Evolutionary conservation across 345 rosid species (phyloP).

Genomic region (Reutealis trisperma): DNA sequence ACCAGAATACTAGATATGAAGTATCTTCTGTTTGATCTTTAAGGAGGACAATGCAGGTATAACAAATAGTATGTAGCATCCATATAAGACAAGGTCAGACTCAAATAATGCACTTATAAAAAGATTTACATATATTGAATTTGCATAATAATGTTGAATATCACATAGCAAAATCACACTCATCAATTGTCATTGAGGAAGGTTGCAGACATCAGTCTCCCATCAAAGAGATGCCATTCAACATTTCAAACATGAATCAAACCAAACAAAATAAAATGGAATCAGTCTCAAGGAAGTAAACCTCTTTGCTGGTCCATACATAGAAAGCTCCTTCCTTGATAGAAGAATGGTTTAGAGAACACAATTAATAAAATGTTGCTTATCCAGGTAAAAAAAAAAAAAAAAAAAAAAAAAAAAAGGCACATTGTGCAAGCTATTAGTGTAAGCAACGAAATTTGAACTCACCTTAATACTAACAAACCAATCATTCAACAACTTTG

Average conservation of each 20-base stretch:
- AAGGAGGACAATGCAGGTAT: neutral
- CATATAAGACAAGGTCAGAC: neutral
- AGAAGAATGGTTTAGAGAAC: neutral
- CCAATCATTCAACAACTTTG: conserved; percentile 71
- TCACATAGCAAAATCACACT: neutral
- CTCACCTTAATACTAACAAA: conserved; percentile 88
- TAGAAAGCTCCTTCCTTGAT: conserved; percentile 95
- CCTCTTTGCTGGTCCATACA: conserved; percentile 81
- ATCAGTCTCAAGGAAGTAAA: conserved; percentile 17
- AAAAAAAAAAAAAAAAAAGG: no score
- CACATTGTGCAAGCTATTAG: no score
- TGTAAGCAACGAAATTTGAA: neutral
- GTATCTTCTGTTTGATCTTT: no score
- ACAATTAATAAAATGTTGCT: neutral
- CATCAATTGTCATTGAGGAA: neutral
- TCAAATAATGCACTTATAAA: neutral
- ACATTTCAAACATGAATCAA: conserved; percentile 1
- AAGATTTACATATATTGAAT: neutral
- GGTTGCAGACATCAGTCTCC: neutral
- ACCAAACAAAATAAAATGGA: neutral
- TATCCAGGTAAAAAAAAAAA: no score
- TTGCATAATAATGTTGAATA: neutral
- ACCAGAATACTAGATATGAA: no score
- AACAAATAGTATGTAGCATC: no score
- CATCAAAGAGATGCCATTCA: neutral